Evolutionary conservation across 2,329 filamentous ascomycete species (phyloP), one percentile per base, ranked within the genome.

Genomic region (Orbilia ellipsospora): DNA sequence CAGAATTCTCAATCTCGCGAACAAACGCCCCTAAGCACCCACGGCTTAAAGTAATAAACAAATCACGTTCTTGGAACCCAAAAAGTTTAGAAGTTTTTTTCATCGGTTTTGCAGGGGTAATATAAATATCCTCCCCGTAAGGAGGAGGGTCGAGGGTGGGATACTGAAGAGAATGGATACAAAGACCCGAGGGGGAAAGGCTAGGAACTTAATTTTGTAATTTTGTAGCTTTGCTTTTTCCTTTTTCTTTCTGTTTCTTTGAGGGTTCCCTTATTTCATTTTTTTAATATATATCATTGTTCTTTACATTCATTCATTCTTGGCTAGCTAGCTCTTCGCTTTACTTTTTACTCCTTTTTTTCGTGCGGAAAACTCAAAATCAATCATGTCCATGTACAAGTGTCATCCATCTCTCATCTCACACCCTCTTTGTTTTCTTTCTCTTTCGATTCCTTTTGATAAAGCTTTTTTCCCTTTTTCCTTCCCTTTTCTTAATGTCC

Each of bases 331-430:
- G 31, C 10, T 36, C 31, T 10, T 36, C 31, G 31, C 31, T 36
- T 36, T 36, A 36, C 56, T 6, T 48, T 51, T 31, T 48, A 23
- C 26, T 52, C 51, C 42, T 36, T 36, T 6, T 36, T 36, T 6
- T 36, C 10, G 31, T 36, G 23, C 23, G 23, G 31, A 36, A 36
- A 36, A 36, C 5, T 36, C 5, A 36, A 36, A 36, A 36, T 36
- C 31, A 5, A 57, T 59, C 52, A 45, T 66, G 63, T 66, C 59
- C 20, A 31, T 66, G 63, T 66, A 66, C 42, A 44, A 52, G 40
- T 66, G 63, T 57, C 52, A 50, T 59, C 45, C 52, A 31, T 66
- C 42, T 59, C 18, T 54, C 10, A 63, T 55, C 57, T 60, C 42
- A 72, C 52, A 60, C 31, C 55, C 12, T 36, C 48, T 18, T 64